Evolutionary conservation across 2,329 filamentous ascomycete species (phyloP).

Genomic region (Trichoderma sp.): DNA sequence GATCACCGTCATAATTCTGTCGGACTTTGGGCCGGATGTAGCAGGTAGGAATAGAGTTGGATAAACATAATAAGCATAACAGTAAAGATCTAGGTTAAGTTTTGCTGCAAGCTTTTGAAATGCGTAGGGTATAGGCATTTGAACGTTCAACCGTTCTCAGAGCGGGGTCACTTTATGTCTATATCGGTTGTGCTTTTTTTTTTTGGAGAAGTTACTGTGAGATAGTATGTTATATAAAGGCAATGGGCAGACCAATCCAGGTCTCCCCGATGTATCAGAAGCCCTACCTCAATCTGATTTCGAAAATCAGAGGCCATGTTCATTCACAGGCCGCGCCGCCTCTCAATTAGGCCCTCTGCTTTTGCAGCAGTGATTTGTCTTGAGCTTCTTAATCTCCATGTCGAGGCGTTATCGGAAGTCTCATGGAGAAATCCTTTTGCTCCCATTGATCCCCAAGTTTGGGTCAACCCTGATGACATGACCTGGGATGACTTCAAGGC

Average conservation of each 20-base stretch:
- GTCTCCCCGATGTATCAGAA: background rate
- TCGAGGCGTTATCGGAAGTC: background rate
- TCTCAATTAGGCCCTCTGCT: background rate
- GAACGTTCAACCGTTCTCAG: background rate
- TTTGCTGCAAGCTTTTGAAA: background rate
- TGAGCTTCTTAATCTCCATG: background rate
- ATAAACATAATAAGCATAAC: constrained; percentile 12
- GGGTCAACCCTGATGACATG: constrained; percentile 59
- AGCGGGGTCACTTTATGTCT: background rate
- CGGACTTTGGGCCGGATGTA: constrained; percentile 9
- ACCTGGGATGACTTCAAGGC: constrained; percentile 54
- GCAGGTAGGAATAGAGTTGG: constrained; percentile 6
- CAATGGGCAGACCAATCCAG: no score
- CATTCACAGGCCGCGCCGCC: background rate
- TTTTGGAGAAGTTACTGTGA: background rate
- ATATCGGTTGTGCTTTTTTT: background rate
- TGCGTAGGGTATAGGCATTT: background rate
- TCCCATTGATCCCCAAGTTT: constrained; percentile 55
- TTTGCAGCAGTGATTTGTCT: constrained; percentile 1
- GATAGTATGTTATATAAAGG: background rate
- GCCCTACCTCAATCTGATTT: no score
- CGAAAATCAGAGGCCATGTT: background rate
- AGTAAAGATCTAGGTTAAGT: background rate
- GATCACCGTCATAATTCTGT: background rate
- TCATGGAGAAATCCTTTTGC: constrained; percentile 47